Evolutionary conservation across 202 grass and related monocot genomes (phyloP), one percentile per base, ranked within the genome.

Genomic region (Panicum virgatum): DNA sequence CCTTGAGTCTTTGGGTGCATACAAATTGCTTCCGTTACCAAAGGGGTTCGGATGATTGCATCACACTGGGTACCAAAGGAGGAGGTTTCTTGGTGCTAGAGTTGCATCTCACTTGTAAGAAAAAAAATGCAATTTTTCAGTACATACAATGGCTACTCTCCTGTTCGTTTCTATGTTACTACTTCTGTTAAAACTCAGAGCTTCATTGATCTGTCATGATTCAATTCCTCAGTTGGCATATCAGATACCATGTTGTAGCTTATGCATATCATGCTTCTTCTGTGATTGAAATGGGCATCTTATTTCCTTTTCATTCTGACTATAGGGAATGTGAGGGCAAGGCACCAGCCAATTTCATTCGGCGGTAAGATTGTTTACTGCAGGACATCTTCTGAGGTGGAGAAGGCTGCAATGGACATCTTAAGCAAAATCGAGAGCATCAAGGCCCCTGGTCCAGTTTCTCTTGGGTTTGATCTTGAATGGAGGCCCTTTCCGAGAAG

Each of bases 401-500:
- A 96, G 83, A 87, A 86, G 78, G 96, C 89, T 76, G 78, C 80
- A 54, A 62, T 11, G 5, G 83, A 96, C 62, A 83, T 99, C 65
- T 32, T 90, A 48, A 11, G 60, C 36, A 90, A 86, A 83, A 82
- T 94, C 19, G 75, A 86, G 58, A 72, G 62, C 26, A 87, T 78
- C 76, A 92, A 96, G 70, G 51, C 69, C 36, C 25, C 70, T 46
- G 72, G 79, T 47, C 80, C 30, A 40, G 89, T 96, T 54, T 76
- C 89, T 78, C 80, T 99, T 68, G 96, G 93, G 22, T 99, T 99
- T 42, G 91, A 99, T 83, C 92, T 99, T 2, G 96, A 96, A 64
- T 96, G 93, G 90, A 90, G 38, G 44, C 93, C 92, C 75, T 82
- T 93, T 53, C 87, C 90, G 20, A 81, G 82, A 71, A 83, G 89